phyloP scores from a whole-genome alignment of 2,329 filamentous ascomycete species.

The Claviceps fusiformis region DNA sequence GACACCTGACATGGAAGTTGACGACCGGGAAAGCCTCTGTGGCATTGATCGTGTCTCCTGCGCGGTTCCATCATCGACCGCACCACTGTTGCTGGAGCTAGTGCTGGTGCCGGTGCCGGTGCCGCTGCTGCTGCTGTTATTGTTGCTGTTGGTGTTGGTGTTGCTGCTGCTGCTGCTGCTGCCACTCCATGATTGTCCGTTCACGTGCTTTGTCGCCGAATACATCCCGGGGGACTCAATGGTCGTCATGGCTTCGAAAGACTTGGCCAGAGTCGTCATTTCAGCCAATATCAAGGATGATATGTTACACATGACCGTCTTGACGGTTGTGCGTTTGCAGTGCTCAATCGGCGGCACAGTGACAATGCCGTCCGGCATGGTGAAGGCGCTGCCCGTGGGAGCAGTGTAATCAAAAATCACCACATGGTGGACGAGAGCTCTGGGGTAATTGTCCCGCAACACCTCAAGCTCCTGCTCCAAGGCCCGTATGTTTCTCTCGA shows the following conservation, averaged over 20 bases:
- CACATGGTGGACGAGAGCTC: slow-evolving; percentile 63
- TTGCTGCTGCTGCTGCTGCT: background rate
- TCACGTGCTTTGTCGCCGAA: slow-evolving; percentile 23
- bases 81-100: slow-evolving; percentile 5
- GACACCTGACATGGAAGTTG: slow-evolving; percentile 37
- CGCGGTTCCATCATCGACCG: slow-evolving; percentile 19
- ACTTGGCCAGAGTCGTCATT: slow-evolving; percentile 60
- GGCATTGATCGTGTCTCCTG: slow-evolving; percentile 18
- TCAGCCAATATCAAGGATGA: slow-evolving; percentile 61
- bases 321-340: slow-evolving; percentile 66
- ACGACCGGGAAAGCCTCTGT: slow-evolving; percentile 33
- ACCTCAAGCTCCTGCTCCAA: slow-evolving; percentile 56
- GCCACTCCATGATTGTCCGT: slow-evolving; percentile 26
- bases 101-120: background rate
- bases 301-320: slow-evolving; percentile 67
- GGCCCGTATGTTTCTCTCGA: slow-evolving; percentile 43
- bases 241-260: slow-evolving; percentile 56
- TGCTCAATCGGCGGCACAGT: slow-evolving; percentile 55
- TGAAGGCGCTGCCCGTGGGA: slow-evolving; percentile 32
- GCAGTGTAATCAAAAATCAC: slow-evolving; percentile 63
- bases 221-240: slow-evolving; percentile 62
- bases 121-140: no score
- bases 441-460: slow-evolving; percentile 58
- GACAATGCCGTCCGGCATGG: slow-evolving; percentile 51
- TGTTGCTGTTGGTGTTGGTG: no score